A percentile compares a stretch with the other conserved stretches of the same genome.
Conservation (phyloP, 2,329 filamentous ascomycete species). For the Diaporthe sp. region DNA sequence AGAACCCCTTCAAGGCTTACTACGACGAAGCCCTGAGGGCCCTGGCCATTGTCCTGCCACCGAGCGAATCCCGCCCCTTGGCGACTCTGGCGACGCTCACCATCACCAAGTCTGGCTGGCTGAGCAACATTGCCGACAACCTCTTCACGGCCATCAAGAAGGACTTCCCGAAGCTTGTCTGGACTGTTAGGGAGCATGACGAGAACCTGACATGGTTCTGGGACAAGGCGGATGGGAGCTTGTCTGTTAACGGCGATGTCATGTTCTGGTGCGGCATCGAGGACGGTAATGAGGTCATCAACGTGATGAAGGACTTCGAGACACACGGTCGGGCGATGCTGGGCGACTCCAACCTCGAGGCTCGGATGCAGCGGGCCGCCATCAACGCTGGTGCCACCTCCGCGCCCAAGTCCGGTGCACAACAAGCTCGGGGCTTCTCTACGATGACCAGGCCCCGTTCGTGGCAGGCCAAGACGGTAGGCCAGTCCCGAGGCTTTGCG, state of each 20-base stretch:
- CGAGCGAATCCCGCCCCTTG: conserved; percentile 74
- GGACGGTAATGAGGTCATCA: conserved; percentile 82
- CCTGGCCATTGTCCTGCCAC: conserved; percentile 87
- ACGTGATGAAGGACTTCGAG: conserved; percentile 88
- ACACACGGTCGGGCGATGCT: conserved; percentile 88
- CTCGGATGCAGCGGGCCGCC: conserved; percentile 84
- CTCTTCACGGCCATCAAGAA: conserved; percentile 95
- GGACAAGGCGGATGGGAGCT: conserved; percentile 93
- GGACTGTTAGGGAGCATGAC: conserved; percentile 96
- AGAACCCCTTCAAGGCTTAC: conserved; percentile 89
- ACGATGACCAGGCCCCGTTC: conserved; percentile 61
- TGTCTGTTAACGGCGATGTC: conserved; percentile 87
- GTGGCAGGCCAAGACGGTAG: conserved; percentile 33
- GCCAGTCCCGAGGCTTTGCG: conserved; percentile 63
- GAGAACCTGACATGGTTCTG: conserved; percentile 99
- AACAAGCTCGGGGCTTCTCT: conserved; percentile 79
- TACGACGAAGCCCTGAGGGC: conserved; percentile 96
- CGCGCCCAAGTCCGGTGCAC: conserved; percentile 48
- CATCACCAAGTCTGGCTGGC: conserved; percentile 94
- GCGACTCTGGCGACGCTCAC: conserved; percentile 91
- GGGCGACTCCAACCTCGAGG: conserved; percentile 88
- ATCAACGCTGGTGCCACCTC: conserved; percentile 61
- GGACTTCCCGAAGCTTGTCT: conserved; percentile 90
- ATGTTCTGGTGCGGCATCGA: conserved; percentile 97
- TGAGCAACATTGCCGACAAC: conserved; percentile 95